These are phyloP conservation scores for Nicotiana undulata DNA, from an alignment of 257 asterid species.

Conservation along the genomic window DNA sequence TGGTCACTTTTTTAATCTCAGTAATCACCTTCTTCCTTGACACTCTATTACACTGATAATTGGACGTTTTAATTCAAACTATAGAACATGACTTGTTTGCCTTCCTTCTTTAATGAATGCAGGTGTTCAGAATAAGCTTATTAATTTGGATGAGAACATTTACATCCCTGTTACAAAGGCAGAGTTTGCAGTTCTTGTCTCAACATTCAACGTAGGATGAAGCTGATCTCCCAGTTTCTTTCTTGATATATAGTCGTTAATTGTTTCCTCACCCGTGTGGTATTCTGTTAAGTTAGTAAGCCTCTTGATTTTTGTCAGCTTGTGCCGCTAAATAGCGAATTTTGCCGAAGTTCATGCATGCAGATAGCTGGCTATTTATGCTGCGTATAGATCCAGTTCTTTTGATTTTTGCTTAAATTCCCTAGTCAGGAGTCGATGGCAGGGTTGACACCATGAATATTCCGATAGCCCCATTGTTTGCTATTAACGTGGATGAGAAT, in stretches of 20 bases:
- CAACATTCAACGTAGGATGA: conserved; percentile 75
- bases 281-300: background rate
- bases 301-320: background rate
- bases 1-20: conserved; percentile 92
- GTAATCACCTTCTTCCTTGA: conserved; percentile 36
- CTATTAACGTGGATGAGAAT: background rate
- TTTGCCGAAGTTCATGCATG: background rate
- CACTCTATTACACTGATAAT: background rate
- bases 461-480: background rate
- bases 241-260: background rate
- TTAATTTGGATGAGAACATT: conserved; percentile 72
- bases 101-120: conserved; percentile 18
- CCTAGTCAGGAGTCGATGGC: background rate
- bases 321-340: background rate
- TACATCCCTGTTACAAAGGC: conserved; percentile 88
- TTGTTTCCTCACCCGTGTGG: background rate
- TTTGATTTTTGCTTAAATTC: background rate
- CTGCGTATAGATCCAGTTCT: background rate
- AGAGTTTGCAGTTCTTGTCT: conserved; percentile 70
- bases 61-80: background rate
- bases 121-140: conserved; percentile 95
- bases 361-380: background rate
- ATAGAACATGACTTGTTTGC: background rate
- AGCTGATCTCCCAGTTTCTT: background rate
- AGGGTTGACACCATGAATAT: background rate